phyloP scores from a whole-genome alignment of 2,329 filamentous ascomycete genomes.

The Fusarium musae region DNA sequence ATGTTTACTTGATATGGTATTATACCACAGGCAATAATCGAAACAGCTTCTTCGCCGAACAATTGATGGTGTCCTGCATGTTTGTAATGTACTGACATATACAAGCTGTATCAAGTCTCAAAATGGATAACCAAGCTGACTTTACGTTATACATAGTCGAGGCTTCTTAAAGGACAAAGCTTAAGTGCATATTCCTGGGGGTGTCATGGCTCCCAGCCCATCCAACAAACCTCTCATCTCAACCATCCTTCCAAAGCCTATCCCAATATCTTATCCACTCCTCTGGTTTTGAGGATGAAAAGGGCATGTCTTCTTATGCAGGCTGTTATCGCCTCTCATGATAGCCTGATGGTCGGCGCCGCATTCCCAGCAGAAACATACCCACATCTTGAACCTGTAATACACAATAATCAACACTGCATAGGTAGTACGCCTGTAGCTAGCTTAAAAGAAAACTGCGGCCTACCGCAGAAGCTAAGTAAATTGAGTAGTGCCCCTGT shows the following conservation, averaged over 20 bases:
- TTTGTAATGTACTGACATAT: neutral
- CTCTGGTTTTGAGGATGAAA: conserved; percentile 44
- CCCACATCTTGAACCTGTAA: conserved; percentile 49
- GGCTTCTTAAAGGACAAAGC: neutral
- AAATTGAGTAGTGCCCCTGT: neutral
- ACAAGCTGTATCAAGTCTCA: neutral
- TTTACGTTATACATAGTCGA: neutral
- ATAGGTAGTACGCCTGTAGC: neutral
- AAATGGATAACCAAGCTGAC: neutral
- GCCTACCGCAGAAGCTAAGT: neutral
- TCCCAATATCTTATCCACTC: neutral
- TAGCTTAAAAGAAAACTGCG: neutral
- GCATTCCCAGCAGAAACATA: conserved; percentile 52
- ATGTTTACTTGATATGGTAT: neutral
- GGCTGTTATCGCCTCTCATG: conserved; percentile 48
- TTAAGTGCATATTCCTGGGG: neutral
- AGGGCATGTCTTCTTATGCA: conserved; percentile 46
- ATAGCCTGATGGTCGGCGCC: conserved; percentile 49
- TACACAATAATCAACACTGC: conserved; percentile 24
- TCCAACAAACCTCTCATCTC: neutral
- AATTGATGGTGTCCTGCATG: neutral
- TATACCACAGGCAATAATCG: neutral
- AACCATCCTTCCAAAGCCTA: neutral
- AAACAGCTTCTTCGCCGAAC: neutral
- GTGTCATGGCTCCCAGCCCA: neutral